phyloP scores from a whole-genome alignment of 202 grass and related monocot species.

The Carex arenaria region DNA sequence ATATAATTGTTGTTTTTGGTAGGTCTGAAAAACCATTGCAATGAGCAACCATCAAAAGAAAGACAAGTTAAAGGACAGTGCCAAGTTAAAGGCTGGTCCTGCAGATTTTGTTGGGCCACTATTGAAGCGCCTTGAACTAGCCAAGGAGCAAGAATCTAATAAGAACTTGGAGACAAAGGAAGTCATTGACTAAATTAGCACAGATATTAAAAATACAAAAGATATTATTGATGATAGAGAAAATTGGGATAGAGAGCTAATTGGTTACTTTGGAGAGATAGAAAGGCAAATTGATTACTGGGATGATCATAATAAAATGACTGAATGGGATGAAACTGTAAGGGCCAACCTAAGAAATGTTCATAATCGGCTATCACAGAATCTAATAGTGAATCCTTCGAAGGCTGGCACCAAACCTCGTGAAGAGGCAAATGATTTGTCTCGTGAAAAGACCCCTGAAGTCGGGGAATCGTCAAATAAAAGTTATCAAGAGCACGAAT shows the following conservation, averaged over 20 bases:
- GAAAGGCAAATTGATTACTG: neutral
- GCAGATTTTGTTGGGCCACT: neutral
- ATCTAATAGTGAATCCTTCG: neutral
- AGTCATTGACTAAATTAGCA: too few relatives aligned
- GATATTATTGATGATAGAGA: neutral
- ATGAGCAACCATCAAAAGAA: neutral
- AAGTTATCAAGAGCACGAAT: neutral
- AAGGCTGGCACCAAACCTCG: neutral
- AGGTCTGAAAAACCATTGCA: neutral
- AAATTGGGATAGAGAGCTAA: neutral
- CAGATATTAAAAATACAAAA: neutral
- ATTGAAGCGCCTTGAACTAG: neutral
- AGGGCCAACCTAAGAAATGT: too few relatives aligned
- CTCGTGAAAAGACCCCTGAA: neutral
- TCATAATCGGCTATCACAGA: neutral
- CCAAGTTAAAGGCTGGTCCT: too few relatives aligned
- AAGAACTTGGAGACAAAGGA: neutral
- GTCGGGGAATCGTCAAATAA: neutral
- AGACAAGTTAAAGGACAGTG: neutral
- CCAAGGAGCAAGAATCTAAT: neutral
- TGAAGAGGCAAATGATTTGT: neutral
- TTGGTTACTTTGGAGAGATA: neutral
- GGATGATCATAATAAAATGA: neutral
- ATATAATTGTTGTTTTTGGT: neutral
- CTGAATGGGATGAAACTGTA: neutral